phyloP scores from a whole-genome alignment of 2,329 filamentous ascomycete genomes.

The Sarocladium kiliense region DNA sequence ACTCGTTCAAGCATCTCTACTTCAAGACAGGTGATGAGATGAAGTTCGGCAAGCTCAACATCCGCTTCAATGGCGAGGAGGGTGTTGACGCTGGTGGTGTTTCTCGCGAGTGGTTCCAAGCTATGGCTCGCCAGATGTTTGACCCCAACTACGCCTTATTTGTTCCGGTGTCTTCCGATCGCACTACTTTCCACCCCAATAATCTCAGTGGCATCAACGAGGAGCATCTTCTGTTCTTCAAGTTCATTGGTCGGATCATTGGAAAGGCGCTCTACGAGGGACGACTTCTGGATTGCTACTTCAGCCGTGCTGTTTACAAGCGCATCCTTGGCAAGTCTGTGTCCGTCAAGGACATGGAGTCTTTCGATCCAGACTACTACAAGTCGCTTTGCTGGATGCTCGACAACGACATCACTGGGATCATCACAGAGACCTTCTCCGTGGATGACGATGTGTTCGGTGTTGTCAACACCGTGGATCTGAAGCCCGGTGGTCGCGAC shows the following conservation, averaged over 20 bases:
- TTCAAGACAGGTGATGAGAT: constrained; percentile 96
- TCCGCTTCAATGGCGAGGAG: constrained; percentile 95
- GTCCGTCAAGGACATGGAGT: constrained; percentile 99
- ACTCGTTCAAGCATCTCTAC: constrained; percentile 97
- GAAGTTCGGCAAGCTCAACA: constrained; percentile 98
- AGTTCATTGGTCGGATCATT: constrained; percentile 97
- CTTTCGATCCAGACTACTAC: constrained; percentile 96
- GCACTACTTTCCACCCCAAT: constrained; percentile 98
- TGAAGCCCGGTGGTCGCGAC: constrained; percentile 82
- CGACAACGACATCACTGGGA: constrained; percentile 96
- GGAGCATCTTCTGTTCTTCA: constrained; percentile 97
- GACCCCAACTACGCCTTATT: constrained; percentile 97
- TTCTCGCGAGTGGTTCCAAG: constrained; percentile 98
- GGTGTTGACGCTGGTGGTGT: constrained; percentile 97
- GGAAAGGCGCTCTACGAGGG: constrained; percentile 97
- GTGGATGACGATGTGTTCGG: constrained; percentile 93
- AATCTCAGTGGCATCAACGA: constrained; percentile 89
- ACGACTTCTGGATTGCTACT: constrained; percentile 94
- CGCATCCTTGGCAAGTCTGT: constrained; percentile 91
- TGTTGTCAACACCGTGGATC: constrained; percentile 78
- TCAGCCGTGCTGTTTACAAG: constrained; percentile 98
- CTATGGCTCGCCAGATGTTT: constrained; percentile 96
- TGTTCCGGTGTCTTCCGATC: constrained; percentile 91
- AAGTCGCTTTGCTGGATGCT: constrained; percentile 98
- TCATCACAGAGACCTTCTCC: constrained; percentile 94